Evolutionary conservation across 2,329 filamentous ascomycete species (phyloP), one percentile per base, ranked within the genome.

Genomic region (Lecanoromycetidae sp.): DNA sequence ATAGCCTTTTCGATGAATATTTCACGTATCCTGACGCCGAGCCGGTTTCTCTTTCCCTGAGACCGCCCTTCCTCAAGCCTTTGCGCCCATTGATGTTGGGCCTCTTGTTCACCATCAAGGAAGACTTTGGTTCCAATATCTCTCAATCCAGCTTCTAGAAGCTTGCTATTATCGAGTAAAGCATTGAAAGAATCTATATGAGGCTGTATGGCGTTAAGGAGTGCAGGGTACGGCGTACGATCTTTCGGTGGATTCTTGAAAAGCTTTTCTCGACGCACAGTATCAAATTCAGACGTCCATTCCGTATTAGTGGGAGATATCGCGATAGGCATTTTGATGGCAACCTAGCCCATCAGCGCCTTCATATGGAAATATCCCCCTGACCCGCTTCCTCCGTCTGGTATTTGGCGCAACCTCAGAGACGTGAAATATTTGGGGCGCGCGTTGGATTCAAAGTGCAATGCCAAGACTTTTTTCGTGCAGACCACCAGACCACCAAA

Each of bases 181-280:
- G 80, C 80, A 70, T 98, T 94, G 77, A 95, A 98, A 5, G 91
- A 91, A 60, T 95, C 82, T 57, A 96, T 83, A 65, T 98, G 91
- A 41, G 91, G 91, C 55, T 84, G 75, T 50, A 96, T 80, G n/a
- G 90, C 85, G 52, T 77, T 76, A 58, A 88, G 82, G 39, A 98
- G 77, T 19, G 84, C 76, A 12, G 91, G 91, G 61, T 94, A 96
- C 50, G 90, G 87, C 8, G 84, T 84, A 57, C 79, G 82, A 62
- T 96, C 88, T 59, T 77, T 82, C 0, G 91, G 90, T 15, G 91
- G 90, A 56, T 93, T 81, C 58, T 78, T 75, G 65, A 98, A 98
- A 19, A 98, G 82, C 44, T 84, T 76, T 60, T 98, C 86, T 58
- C 90, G 82, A 50, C 86, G 80, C 50, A 88, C 68, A 3, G 86